These are phyloP conservation scores for Mortierella sp. DNA, from an alignment of 371 early-diverging fungal genomes.

Conservation along the genomic window DNA sequence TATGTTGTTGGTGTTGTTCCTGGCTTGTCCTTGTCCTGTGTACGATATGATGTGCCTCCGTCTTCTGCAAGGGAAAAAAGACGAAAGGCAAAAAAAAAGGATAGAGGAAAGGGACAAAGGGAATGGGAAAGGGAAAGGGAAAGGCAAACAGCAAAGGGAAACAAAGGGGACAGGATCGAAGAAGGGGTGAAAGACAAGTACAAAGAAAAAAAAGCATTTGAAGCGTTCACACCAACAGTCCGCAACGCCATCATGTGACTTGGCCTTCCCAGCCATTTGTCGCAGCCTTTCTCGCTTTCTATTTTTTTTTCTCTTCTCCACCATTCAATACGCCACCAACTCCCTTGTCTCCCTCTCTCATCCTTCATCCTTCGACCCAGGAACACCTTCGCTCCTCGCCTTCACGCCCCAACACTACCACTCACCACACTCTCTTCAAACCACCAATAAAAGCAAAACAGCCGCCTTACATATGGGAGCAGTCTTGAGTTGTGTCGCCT, in stretches of 20 bases:
- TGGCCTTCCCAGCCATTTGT: no score
- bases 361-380: background rate
- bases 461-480: conserved; percentile 62
- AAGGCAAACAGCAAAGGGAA: background rate
- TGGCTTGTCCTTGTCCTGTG: background rate
- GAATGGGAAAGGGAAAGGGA: background rate
- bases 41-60: background rate
- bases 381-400: background rate
- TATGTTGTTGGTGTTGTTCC: background rate
- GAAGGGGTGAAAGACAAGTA: no score
- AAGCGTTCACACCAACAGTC: no score
- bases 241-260: no score
- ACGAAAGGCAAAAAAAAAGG: background rate
- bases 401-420: background rate
- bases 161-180: no score
- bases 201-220: no score
- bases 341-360: background rate
- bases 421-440: no score
- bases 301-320: background rate
- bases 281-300: background rate
- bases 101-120: background rate
- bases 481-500: conserved; percentile 70
- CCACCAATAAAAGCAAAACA: background rate
- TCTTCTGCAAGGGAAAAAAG: conserved; percentile 7
- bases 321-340: background rate